These are phyloP conservation scores for Thamnidium elegans DNA, from an alignment of 192 early-diverging fungal genomes.

Conservation along the genomic window DNA sequence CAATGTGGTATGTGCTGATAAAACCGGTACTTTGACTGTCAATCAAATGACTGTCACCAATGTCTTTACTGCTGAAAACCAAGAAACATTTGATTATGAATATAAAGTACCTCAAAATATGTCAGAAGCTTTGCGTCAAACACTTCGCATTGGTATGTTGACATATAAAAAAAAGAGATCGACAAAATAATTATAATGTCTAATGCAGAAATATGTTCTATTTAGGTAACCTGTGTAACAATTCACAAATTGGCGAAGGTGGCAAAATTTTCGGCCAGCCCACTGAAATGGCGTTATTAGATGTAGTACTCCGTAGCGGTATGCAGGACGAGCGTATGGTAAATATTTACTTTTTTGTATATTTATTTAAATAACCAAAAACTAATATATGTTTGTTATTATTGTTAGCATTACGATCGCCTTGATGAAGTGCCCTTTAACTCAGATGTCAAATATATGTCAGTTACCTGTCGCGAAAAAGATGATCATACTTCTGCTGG, in stretches of 20 bases:
- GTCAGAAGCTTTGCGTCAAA: slow-evolving; percentile 40
- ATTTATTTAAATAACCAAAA: too few species aligned
- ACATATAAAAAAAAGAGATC: slow-evolving; percentile 13
- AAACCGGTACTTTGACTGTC: slow-evolving; percentile 94
- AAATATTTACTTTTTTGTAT: slow-evolving; percentile 17
- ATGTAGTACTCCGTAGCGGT: slow-evolving; percentile 54
- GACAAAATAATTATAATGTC: neutral
- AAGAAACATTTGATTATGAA: slow-evolving; percentile 49
- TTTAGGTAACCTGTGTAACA: slow-evolving; percentile 87
- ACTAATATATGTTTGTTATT: neutral
- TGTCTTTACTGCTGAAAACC: slow-evolving; percentile 63
- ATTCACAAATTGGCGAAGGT: slow-evolving; percentile 71
- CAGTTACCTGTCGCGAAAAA: slow-evolving; percentile 54
- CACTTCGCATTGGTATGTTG: slow-evolving; percentile 49
- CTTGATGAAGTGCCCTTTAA: slow-evolving; percentile 86
- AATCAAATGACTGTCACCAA: slow-evolving; percentile 94
- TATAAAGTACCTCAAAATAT: slow-evolving; percentile 34
- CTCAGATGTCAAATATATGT: slow-evolving; percentile 94
- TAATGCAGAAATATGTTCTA: neutral
- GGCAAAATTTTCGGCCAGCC: slow-evolving; percentile 85
- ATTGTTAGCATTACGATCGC: slow-evolving; percentile 46
- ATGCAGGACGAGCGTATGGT: slow-evolving; percentile 74
- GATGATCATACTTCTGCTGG: slow-evolving; percentile 23
- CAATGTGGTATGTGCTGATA: slow-evolving; percentile 94
- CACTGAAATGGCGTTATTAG: slow-evolving; percentile 91